phyloP scores from a whole-genome alignment of 345 rosid species.

The Acer negundo region DNA sequence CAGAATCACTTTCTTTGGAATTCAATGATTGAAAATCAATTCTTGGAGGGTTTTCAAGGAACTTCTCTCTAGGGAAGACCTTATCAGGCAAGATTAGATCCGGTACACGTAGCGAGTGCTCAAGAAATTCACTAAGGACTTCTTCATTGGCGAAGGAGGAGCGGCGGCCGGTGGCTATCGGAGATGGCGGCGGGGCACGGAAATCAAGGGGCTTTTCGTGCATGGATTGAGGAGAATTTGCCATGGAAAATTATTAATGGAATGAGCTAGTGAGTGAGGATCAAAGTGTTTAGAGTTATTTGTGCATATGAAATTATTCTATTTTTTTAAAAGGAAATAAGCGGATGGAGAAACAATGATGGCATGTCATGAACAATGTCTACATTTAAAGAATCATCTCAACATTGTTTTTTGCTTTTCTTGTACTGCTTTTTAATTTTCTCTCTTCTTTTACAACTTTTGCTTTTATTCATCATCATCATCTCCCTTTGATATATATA shows the following conservation, averaged over 20 bases:
- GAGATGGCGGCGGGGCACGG: conserved; percentile 93
- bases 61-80: conserved; percentile 70
- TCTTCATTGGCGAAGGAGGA: conserved; percentile 79
- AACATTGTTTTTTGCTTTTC: conserved; percentile 17
- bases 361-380: conserved; percentile 34
- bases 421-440: conserved; percentile 16
- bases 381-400: conserved; percentile 35
- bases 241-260: conserved; percentile 20
- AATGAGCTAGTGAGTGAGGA: neutral
- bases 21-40: conserved; percentile 51
- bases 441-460: conserved; percentile 16
- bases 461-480: conserved; percentile 9
- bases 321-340: conserved; percentile 17
- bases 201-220: conserved; percentile 62
- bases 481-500: neutral
- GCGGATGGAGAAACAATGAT: conserved; percentile 46
- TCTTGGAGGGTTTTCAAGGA: conserved; percentile 57
- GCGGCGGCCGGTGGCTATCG: conserved; percentile 65
- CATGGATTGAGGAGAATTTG: conserved; percentile 47
- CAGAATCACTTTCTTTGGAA: conserved; percentile 29
- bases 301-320: conserved; percentile 2
- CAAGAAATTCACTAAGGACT: conserved; percentile 73
- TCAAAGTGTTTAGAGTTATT: neutral
- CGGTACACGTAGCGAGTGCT: conserved; percentile 72
- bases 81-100: conserved; percentile 77